Base-by-base conservation (phyloP, 805 yeast genomes). In the Clavispora phyllophila region DNA sequence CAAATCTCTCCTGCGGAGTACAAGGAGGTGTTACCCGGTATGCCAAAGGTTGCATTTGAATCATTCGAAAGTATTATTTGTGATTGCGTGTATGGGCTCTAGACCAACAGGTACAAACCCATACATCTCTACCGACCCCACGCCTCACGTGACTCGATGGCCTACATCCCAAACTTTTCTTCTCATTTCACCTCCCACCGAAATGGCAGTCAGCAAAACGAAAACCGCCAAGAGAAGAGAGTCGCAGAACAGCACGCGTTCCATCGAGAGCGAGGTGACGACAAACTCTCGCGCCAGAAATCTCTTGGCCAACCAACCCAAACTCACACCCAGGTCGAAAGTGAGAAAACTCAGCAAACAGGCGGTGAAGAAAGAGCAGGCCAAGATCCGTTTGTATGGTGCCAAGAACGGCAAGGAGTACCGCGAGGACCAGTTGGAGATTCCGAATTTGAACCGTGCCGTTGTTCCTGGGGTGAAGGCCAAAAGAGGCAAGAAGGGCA, bases 401-500 rank as follows among this genome's bases (percentile, higher is more conserved):
- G 75, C 78, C 37, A 76, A 77, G 52, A 67, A 60, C 45, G 73
- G 77, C 25, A 71, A 72, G 48, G 78, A 69, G 45, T 87, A 82
- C 56, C 72, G 80, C 9, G 97, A 90, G 51, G 83, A 81, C 46
- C 95, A 89, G 53, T 69, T 90, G 31, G 80, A 84, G 35, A 68
- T 90, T 27, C 97, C 96, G 23, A 72, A 75, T 20, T 72, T 91
- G 56, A 91, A 91, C 62, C 83, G 78, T 50, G 87, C 96, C 3
- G 75, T 90, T 26, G 76, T 80, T 37, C 96, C 98, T 0, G 98
- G 98, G 29, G 82, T 70, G 7, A 68, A 84, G 39, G 80, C 78
- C 46, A 81, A 80, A 55, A 76, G 73, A 53, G 97, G 97, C 37
- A 91, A 91, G 66, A 90, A 90, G 60, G 93, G 93, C 29, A 86